Evolutionary conservation across 2,329 filamentous ascomycete species (phyloP), one percentile per base, ranked within the genome.

Genomic region (Aureobasidium uvarum): DNA sequence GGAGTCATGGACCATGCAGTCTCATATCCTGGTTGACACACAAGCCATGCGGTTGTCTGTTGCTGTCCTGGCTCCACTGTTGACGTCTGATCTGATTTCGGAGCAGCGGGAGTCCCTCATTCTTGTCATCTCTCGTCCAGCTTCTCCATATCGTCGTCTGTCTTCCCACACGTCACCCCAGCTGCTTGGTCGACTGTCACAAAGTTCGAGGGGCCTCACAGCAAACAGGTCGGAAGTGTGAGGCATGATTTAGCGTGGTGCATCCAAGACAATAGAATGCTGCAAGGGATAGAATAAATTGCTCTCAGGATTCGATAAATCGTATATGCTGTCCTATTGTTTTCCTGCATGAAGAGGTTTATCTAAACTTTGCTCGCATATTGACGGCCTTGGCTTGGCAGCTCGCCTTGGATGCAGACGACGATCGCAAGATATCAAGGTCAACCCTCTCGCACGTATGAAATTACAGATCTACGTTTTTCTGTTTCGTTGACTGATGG

Each of bases 401-500:
- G n/a, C 20, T 11, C 31, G 54, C 54, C 39, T 58, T 58, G 54
- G 43, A 48, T 60, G 56, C 56, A 60, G 56, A 14, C 23, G 52
- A 28, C 52, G 52, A 58, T 58, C 54, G 54, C 54, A 58, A 45
- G 54, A 58, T 31, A 58, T 20, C 39, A 31, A 45, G 39, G 54
- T 45, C 36, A 39, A n/a, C 39, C 20, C 20, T 45, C 28, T 31
- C 54, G 54, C 54, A 58, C 54, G 54, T 58, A 58, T 11, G 39
- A 58, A 14, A 58, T 33, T 45, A 58, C 54, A n/a, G 54, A 58
- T 58, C 54, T 43, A 14, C 54, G 13, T 25, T 45, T 16, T 33
- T n/a, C 54, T 58, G 54, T 58, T 58, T 58, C 38, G 54, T 58
- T 58, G 54, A 58, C 54, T 33, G 54, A 33, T 31, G 23, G 39